Percentiles rank a stretch among this genome's conserved stretches.
These are phyloP conservation scores for Penicillium sp. DNA, from an alignment of 2,329 filamentous ascomycete genomes.

Conservation along the genomic window DNA sequence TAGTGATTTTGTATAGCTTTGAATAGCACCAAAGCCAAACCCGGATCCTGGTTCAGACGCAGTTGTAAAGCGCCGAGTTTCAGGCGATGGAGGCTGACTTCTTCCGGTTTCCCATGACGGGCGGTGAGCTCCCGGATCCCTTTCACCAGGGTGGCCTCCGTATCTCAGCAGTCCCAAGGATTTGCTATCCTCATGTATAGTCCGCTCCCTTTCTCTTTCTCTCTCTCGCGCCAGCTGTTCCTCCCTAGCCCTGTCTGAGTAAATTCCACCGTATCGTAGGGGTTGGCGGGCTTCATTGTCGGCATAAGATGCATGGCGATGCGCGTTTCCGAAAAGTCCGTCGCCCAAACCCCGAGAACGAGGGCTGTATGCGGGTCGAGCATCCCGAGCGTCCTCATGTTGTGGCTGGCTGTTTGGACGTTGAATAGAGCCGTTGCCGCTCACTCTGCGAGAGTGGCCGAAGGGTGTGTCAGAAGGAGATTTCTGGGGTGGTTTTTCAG, in stretches of 20 bases:
- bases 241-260: constrained; percentile 33
- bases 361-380: constrained; percentile 35
- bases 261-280: constrained; percentile 29
- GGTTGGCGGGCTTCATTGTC: constrained; percentile 30
- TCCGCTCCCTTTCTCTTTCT: constrained; percentile 35
- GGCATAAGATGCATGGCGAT: constrained; percentile 26
- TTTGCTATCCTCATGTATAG: constrained; percentile 30
- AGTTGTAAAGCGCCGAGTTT: constrained; percentile 31
- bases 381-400: constrained; percentile 35
- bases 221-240: constrained; percentile 30
- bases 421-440: constrained; percentile 40
- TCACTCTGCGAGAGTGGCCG: constrained; percentile 37
- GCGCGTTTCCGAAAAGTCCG: constrained; percentile 21
- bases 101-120: constrained; percentile 34
- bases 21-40: constrained; percentile 39
- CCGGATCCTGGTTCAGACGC: constrained; percentile 26
- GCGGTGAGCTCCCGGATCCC: constrained; percentile 28
- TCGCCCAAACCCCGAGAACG: constrained; percentile 26
- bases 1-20: constrained; percentile 39
- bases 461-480: constrained; percentile 33
- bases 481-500: constrained; percentile 32
- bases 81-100: constrained; percentile 37
- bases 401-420: constrained; percentile 41
- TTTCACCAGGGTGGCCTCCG: constrained; percentile 29
- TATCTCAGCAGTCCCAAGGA: constrained; percentile 25